These are phyloP conservation scores for Solanum pimpinellifolium DNA, from an alignment of 257 asterid genomes.

Conservation along the genomic window DNA sequence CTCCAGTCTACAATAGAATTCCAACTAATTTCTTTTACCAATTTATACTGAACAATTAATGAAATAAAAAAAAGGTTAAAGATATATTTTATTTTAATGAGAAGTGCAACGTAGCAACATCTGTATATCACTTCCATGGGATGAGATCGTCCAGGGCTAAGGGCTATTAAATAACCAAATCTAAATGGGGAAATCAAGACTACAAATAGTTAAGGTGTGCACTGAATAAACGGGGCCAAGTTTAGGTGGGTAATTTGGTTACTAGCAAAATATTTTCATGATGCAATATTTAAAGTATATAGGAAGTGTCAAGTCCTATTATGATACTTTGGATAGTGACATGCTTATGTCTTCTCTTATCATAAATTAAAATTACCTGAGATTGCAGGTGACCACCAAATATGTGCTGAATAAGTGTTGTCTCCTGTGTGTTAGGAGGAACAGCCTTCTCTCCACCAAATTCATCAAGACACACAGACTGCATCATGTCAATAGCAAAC, in stretches of 20 bases:
- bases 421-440: conserved; percentile 72
- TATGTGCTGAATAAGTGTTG: conserved; percentile 93
- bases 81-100: not conserved
- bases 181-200: not conserved
- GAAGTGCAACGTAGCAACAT: not conserved
- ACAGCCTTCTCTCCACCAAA: conserved; percentile 93
- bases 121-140: not conserved
- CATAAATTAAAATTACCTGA: conserved; percentile 49
- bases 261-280: not conserved
- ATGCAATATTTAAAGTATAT: not conserved
- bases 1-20: not conserved
- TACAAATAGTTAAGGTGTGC: not conserved
- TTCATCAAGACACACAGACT: conserved; percentile 87
- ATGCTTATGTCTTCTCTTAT: not conserved
- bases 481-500: conserved; percentile 98
- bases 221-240: not conserved
- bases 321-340: not conserved
- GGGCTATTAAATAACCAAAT: not conserved
- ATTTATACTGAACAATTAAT: not conserved
- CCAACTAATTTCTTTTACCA: not conserved
- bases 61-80: not conserved
- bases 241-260: not conserved
- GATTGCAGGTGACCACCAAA: conserved; percentile 96
- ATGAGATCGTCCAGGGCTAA: not conserved
- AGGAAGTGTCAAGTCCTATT: not conserved